phyloP scores from a whole-genome alignment of 176 grass and related monocot species.

The Carex parvula region DNA sequence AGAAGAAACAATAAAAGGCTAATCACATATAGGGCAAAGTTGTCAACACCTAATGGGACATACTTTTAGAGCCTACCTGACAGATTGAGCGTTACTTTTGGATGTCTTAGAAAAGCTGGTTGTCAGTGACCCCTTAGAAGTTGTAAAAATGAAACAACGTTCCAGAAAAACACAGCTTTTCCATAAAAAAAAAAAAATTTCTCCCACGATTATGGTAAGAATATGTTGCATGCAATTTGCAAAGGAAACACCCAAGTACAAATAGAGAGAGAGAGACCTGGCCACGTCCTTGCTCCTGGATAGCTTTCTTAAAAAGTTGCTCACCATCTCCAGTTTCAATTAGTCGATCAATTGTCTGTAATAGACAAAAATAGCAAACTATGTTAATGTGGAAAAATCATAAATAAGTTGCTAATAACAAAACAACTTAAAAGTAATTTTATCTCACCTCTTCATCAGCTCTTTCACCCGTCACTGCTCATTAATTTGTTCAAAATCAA shows the following conservation, averaged over 20 bases:
- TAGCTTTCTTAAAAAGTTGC: slow-evolving; percentile 78
- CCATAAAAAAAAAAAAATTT: background rate
- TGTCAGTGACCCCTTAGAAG: background rate
- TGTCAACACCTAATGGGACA: background rate
- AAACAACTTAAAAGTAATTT: slow-evolving; percentile 19
- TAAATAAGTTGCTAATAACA: background rate
- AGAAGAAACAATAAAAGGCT: background rate
- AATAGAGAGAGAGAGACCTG: slow-evolving; percentile 39
- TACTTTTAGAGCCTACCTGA: background rate
- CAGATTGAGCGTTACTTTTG: background rate
- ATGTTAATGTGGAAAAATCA: background rate
- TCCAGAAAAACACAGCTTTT: background rate
- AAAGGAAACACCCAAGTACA: background rate
- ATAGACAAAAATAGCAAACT: slow-evolving; percentile 20
- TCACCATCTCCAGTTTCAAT: slow-evolving; percentile 84
- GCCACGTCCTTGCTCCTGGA: slow-evolving; percentile 89
- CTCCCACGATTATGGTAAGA: background rate
- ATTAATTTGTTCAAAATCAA: slow-evolving; percentile 26
- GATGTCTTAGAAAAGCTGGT: background rate
- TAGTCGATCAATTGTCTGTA: slow-evolving; percentile 69
- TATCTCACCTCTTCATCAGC: slow-evolving; percentile 66
- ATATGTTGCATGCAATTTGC: slow-evolving; percentile 1
- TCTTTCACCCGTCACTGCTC: slow-evolving; percentile 70
- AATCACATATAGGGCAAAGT: background rate
- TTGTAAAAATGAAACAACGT: background rate